Conservation (phyloP, 352 stramenopile genomes). For the Pythium biforme region DNA sequence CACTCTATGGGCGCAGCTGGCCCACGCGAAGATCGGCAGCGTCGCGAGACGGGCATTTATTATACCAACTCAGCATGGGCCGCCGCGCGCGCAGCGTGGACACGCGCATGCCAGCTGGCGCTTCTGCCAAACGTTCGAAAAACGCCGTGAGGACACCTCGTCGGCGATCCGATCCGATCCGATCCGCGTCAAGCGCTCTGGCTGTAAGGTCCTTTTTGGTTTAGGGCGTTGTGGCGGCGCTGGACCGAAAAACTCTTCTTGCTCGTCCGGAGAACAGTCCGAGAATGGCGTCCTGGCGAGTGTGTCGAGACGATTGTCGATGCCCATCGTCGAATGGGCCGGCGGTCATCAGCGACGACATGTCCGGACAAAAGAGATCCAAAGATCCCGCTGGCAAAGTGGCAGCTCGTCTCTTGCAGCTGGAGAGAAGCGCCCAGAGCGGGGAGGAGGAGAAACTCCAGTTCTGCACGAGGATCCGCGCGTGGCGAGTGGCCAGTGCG, state of each 20-base stretch:
- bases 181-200: no score
- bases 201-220: neutral
- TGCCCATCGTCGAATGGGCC: neutral
- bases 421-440: constrained; percentile 2
- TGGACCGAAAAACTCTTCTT: constrained; percentile 7
- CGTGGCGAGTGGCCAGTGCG: neutral
- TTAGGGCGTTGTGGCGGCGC: neutral
- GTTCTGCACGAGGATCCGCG: neutral
- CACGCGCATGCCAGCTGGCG: neutral
- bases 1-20: constrained; percentile 5
- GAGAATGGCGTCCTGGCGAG: neutral
- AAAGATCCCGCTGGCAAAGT: neutral
- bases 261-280: neutral
- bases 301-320: constrained; percentile 1
- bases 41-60: neutral
- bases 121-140: constrained; percentile 17
- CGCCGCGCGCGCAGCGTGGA: neutral
- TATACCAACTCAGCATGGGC: constrained; percentile 1
- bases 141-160: constrained; percentile 5
- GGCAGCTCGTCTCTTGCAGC: neutral
- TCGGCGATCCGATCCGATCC: neutral
- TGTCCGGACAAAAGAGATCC: constrained; percentile 9
- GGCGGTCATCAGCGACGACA: neutral
- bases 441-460: neutral
- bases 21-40: constrained; percentile 9